These are phyloP conservation scores for Fallopia convolvulus DNA, from an alignment of 148 eudicot species.

Conservation along the genomic window DNA sequence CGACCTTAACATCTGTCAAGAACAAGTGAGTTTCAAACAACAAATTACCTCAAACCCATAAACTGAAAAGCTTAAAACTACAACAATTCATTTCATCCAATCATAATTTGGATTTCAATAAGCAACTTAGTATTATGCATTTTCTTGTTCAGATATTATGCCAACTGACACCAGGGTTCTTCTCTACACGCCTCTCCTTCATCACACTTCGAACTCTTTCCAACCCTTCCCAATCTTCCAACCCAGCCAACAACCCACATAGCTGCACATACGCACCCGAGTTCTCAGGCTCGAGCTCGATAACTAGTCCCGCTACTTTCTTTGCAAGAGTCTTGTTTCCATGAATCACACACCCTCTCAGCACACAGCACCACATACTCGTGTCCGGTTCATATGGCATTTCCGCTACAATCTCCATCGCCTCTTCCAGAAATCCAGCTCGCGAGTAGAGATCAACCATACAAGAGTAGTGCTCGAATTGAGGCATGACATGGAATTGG, in stretches of 20 bases:
- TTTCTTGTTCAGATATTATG: constrained; percentile 7
- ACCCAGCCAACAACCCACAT: constrained; percentile 58
- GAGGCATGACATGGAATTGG: constrained; percentile 46
- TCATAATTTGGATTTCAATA: too few relatives aligned
- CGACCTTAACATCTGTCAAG: too few relatives aligned
- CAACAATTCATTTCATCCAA: too few relatives aligned
- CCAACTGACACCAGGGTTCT: constrained; percentile 53
- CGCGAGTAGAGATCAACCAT: constrained; percentile 83
- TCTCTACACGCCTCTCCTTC: constrained; percentile 44
- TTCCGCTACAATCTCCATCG: constrained; percentile 37
- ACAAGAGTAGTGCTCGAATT: constrained; percentile 80
- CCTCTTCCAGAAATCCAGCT: constrained; percentile 62
- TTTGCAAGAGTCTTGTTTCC: constrained; percentile 53
- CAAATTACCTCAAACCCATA: too few relatives aligned
- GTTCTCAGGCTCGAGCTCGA: constrained; percentile 59
- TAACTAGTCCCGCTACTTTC: constrained; percentile 47
- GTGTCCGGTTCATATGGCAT: constrained; percentile 62
- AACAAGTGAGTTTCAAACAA: too few relatives aligned
- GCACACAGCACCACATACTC: constrained; percentile 63
- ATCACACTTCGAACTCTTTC: constrained; percentile 49
- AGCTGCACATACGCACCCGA: constrained; percentile 71
- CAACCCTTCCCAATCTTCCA: constrained; percentile 75
- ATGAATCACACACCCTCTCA: constrained; percentile 75
- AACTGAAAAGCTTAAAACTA: too few relatives aligned
- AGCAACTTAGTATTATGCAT: too few relatives aligned